Base-by-base conservation (phyloP, 176 grass and related monocot genomes). In the Carex cristatella region DNA sequence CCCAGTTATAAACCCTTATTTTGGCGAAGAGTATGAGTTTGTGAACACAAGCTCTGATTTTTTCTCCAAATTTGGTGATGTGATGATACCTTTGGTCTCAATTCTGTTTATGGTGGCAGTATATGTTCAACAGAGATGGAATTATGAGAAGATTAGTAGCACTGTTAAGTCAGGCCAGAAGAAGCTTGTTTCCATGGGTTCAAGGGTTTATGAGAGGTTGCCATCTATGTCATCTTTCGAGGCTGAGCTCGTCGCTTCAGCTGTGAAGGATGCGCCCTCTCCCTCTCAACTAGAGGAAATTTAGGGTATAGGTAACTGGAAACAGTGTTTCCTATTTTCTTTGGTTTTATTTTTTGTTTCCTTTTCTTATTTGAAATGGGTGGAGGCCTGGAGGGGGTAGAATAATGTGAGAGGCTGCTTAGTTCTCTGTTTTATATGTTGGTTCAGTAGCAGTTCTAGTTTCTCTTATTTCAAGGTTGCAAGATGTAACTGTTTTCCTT, bases 211-310 rank as follows among this genome's bases (percentile, higher is more conserved):
- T 81, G 94, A 97, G 94, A 83, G 92, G 2, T 83, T 97, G 83
- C 92, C 94, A 10, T 94, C 94, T 57, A 88, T 94, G 88, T 92
- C 94, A 54, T 94, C 89, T 75, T 92, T 94, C 69, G 94, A 97
- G 80, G 94, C 94, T 9, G 94, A 97, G 81, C 94, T 94, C 48
- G 92, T 92, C 38, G 46, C 65, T 55, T 82, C 87, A 57, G 76
- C 76, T 81, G 83, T 81, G 58, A 88, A 85, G 59, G 80, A 85
- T 73, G 81, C 19, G 1, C 68, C 23, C 23, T 23, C 23, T 23
- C 23, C 61, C 40, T 13, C 61, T 32, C 63, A 83, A 83, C 69
- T 54, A 14, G 61, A 83, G 61, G 81, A 83, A 83, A 83, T 83
- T 67, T 64, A 83, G 81, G 48, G 63, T 31, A 67, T 53, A 65